Evolutionary conservation across 306 rosid species (phyloP), one percentile per base, ranked within the genome.

Genomic region (Begonia loranthoides): DNA sequence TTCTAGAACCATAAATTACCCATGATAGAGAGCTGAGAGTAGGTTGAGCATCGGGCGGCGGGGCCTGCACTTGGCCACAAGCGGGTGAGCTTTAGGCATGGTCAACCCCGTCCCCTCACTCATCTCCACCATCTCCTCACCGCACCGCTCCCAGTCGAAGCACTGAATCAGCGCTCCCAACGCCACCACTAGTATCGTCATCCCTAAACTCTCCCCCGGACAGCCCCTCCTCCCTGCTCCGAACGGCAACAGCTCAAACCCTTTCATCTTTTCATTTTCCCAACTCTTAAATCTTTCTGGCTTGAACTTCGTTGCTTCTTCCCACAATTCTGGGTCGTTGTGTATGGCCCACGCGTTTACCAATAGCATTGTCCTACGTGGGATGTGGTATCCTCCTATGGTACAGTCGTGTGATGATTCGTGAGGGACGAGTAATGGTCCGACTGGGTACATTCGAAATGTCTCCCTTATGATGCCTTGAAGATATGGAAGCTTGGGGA

Each of bases 321-420:
- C 41, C 82, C 76, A 75, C 13, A 46, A 4, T 8, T 21, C 48
- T 1, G 70, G 24, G 15, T 79, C 74, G 1, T 73, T 61, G 1
- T 79, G 86, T 16, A 75, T 17, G 41, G 65, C 70, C 85, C 81
- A 79, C 36, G 53, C 10, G 15, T 71, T 79, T 13, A 63, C 64
- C 9, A 79, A 12, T 22, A 79, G 34, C 63, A 57, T 66, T 17
- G 85, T 74, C 21, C 74, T 78, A 13, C 21, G 17, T 43, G 81
- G 76, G 3, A 79, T 57, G 6, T 65, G 58, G 45, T 4, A 79
- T 5, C 76, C 79, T 2, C 74, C 66, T 0, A 79, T 70, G 2
- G 12, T 47, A 46, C 82, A 72, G 43, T 50, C 67, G 14, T 55
- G 45, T 0, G 70, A 69, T 0, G 79, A 66, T 13, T 75, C 77